phyloP scores from a whole-genome alignment of 495 filamentous ascomycete genomes.

The Polyplosphaeria fusca region DNA sequence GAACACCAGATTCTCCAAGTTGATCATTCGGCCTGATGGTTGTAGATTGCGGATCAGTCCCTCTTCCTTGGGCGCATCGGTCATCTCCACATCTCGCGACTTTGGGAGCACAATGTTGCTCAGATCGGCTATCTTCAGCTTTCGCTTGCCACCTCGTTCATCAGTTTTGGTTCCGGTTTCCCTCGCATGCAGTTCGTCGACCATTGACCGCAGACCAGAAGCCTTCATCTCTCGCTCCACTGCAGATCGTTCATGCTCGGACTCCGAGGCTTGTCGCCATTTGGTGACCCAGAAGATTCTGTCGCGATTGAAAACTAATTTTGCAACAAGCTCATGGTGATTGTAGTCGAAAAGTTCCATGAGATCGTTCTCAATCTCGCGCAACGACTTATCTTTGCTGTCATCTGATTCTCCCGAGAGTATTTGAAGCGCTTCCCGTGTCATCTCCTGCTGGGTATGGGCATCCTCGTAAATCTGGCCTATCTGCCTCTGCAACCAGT shows the following conservation, averaged over 20 bases:
- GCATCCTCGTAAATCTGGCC: slow-evolving; percentile 83
- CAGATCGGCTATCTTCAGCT: slow-evolving; percentile 75
- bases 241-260: slow-evolving; percentile 68
- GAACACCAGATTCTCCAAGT: slow-evolving; percentile 92
- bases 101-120: slow-evolving; percentile 89
- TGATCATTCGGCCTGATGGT: slow-evolving; percentile 73
- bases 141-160: slow-evolving; percentile 58
- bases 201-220: slow-evolving; percentile 78
- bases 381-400: slow-evolving; percentile 70
- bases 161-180: slow-evolving; percentile 50
- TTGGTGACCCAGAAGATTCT: slow-evolving; percentile 94
- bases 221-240: slow-evolving; percentile 88
- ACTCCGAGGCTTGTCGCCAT: slow-evolving; percentile 78
- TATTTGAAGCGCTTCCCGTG: slow-evolving; percentile 73
- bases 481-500: slow-evolving; percentile 93
- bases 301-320: slow-evolving; percentile 84
- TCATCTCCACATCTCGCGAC: slow-evolving; percentile 46
- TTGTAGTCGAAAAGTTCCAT: slow-evolving; percentile 99
- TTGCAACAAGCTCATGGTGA: slow-evolving; percentile 87
- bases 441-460: slow-evolving; percentile 86
- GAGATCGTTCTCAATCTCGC: slow-evolving; percentile 95
- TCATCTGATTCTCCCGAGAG: slow-evolving; percentile 74
- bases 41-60: slow-evolving; percentile 81
- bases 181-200: slow-evolving; percentile 76
- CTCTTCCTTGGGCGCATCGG: slow-evolving; percentile 56